Evolutionary conservation across 2,329 filamentous ascomycete genomes (phyloP), one percentile per base, ranked within the genome.

Genomic region (Metarhizium sp.): DNA sequence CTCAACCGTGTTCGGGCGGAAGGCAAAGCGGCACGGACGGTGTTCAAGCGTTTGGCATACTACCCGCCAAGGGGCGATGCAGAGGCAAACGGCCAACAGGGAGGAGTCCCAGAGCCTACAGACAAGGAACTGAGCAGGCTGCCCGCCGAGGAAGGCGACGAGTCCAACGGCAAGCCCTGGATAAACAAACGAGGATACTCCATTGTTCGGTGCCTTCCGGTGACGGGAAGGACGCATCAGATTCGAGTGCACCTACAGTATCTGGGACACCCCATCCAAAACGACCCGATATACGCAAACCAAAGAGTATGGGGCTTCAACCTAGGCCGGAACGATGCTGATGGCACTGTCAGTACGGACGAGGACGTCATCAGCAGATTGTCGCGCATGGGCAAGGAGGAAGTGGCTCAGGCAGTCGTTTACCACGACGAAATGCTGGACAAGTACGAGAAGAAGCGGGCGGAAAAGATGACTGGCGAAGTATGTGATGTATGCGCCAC

Each of bases 201-300:
- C 32, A 90, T 99, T 60, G 92, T 99, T 16, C 87, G 94, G 62
- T 97, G 94, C 68, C 80, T 95, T 56, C 94, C 94, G 0, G 82
- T 97, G 32, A 99, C 94, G 0, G 94, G 94, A 0, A 83, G 94
- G 52, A 99, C 94, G 13, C 94, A 99, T 66, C 94, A 99, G 69
- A 81, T 99, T 51, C 85, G 94, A 38, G 94, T 99, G 18, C 94
- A 99, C 66, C 78, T 99, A 16, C 94, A 99, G 67, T 95, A 90
- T 69, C 77, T 99, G 3, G 94, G 94, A 1, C 88, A 97, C 67
- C 94, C 94, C 2, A 97, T 99, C 62, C 86, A 90, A 60, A 99
- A 99, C 69, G 94, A 99, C 67, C 94, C 94, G 7, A 97, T 99
- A 63, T 99, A 99, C 70, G 91, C 90, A 64, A 99, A 99, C 67